Conservation (phyloP, 1,284 basidiomycete species). For the Abortiporus biennis region DNA sequence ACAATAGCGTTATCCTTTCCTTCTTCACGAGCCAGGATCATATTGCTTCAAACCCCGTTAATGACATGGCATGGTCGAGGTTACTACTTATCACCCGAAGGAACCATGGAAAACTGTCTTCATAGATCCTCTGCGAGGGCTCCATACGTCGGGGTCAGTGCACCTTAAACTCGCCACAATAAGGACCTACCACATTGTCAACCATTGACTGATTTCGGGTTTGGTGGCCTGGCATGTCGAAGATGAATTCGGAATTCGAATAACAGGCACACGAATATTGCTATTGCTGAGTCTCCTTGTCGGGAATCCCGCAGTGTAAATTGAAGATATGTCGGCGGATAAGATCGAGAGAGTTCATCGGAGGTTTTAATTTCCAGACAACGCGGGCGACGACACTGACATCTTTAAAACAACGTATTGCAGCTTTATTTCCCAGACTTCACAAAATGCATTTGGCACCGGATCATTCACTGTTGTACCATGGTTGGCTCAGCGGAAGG, state of each 20-base stretch:
- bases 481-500: conserved; percentile 82
- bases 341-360: conserved; percentile 66
- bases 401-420: conserved; percentile 96
- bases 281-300: conserved; percentile 46
- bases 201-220: conserved; percentile 49
- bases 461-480: conserved; percentile 73
- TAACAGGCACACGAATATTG: conserved; percentile 58
- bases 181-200: too few relatives aligned
- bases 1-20: too few relatives aligned
- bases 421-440: conserved; percentile 92
- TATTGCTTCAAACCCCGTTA: too few relatives aligned
- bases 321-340: conserved; percentile 74
- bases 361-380: conserved; percentile 79
- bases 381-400: conserved; percentile 91
- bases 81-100: too few relatives aligned
- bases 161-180: too few relatives aligned
- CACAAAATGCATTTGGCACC: conserved; percentile 54
- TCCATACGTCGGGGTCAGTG: too few relatives aligned
- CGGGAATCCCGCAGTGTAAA: conserved; percentile 66
- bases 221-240: conserved; percentile 42
- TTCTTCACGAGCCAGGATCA: too few relatives aligned
- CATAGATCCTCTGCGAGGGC: too few relatives aligned
- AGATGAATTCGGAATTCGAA: conserved; percentile 58
- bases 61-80: too few relatives aligned
- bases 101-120: too few relatives aligned